phyloP scores from a whole-genome alignment of 1,284 basidiomycete species.

The Microbotryum silenes-acaulis region DNA sequence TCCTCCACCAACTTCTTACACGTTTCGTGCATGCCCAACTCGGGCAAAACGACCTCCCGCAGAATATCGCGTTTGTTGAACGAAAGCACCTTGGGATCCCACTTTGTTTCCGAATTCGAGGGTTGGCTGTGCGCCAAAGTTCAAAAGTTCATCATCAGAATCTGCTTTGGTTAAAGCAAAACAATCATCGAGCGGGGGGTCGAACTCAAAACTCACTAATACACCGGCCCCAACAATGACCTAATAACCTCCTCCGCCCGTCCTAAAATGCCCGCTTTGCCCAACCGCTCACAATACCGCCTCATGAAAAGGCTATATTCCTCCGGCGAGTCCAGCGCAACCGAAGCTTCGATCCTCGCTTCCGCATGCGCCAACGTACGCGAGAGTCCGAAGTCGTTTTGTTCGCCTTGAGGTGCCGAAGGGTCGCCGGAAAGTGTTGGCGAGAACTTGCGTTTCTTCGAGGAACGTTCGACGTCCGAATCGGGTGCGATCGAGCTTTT shows the following conservation, averaged over 20 bases:
- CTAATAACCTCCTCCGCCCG: conserved; percentile 80
- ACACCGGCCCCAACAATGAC: conserved; percentile 78
- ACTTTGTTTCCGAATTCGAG: conserved; percentile 48
- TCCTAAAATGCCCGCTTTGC: conserved; percentile 71
- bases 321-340: conserved; percentile 60
- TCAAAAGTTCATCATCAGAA: not conserved
- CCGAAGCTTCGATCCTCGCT: conserved; percentile 60
- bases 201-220: conserved; percentile 42
- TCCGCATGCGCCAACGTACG: conserved; percentile 77
- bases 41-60: conserved; percentile 55
- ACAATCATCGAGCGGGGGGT: not conserved
- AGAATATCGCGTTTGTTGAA: conserved; percentile 68
- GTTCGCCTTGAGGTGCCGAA: conserved; percentile 41
- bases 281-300: conserved; percentile 69
- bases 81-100: conserved; percentile 60
- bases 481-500: too few relatives aligned
- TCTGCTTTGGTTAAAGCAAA: not conserved
- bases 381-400: conserved; percentile 68
- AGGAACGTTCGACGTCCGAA: not conserved
- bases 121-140: conserved; percentile 53
- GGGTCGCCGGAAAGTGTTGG: conserved; percentile 34
- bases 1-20: conserved; percentile 62
- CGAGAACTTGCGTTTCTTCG: conserved; percentile 13
- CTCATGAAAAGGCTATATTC: conserved; percentile 71
- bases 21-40: conserved; percentile 56